Conservation (phyloP, 208 protist genomes). For the Crithidia fasciculata region DNA sequence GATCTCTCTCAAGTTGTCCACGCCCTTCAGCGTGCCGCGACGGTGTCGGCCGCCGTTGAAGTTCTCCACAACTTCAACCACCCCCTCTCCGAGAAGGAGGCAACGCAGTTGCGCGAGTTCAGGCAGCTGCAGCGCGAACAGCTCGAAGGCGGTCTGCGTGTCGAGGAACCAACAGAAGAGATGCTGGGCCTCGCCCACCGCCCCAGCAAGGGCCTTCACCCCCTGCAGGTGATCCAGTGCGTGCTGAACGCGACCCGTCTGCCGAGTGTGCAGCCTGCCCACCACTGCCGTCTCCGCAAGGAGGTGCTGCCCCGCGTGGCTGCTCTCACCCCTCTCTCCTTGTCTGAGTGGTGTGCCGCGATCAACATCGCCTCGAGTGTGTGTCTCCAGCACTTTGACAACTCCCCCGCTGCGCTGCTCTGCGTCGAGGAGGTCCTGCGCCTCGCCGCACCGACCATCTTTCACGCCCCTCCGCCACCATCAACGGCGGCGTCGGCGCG, state of each 20-base stretch:
- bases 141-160: conserved; percentile 64
- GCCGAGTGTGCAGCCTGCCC: conserved; percentile 44
- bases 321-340: conserved; percentile 46
- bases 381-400: conserved; percentile 38
- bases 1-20: conserved; percentile 57
- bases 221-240: conserved; percentile 74
- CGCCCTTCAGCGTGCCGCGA: conserved; percentile 50
- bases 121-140: conserved; percentile 47
- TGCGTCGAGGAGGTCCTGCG: conserved; percentile 72
- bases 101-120: conserved; percentile 57
- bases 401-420: conserved; percentile 39
- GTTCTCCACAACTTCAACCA: conserved; percentile 76
- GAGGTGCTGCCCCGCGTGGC: conserved; percentile 60
- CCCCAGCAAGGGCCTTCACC: conserved; percentile 61
- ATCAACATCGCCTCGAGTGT: conserved; percentile 37
- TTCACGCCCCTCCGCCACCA: conserved; percentile 26
- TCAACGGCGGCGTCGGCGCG: neutral
- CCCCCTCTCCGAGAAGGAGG: conserved; percentile 79
- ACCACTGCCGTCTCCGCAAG: conserved; percentile 72
- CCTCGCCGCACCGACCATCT: conserved; percentile 54
- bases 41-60: conserved; percentile 45
- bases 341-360: conserved; percentile 62
- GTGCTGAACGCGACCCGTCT: conserved; percentile 62
- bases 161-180: conserved; percentile 52
- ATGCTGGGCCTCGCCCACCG: conserved; percentile 49